Percentiles rank a stretch among this genome's conserved stretches.
Evolutionary conservation across 1,284 basidiomycete genomes (phyloP).

Genomic region (Porodaedalea pini): DNA sequence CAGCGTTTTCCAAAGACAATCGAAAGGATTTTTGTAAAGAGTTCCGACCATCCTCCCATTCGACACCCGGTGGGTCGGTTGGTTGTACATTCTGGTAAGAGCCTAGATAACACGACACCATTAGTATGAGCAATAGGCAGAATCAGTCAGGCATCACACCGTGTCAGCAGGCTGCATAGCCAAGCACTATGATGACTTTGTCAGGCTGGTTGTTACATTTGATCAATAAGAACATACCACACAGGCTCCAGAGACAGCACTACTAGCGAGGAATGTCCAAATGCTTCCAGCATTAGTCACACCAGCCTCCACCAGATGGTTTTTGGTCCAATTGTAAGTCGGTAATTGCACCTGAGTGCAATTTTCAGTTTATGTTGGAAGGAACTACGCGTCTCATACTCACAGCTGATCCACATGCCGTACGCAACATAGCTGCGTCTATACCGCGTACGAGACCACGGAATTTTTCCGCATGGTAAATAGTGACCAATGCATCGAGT

Average conservation of each 20-base stretch:
- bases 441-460: conserved; percentile 86
- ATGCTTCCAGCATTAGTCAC: conserved; percentile 71
- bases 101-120: conserved; percentile 45
- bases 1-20: conserved; percentile 95
- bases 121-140: conserved; percentile 23
- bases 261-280: conserved; percentile 86
- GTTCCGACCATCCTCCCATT: conserved; percentile 74
- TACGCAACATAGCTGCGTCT: conserved; percentile 90
- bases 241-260: conserved; percentile 85
- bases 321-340: conserved; percentile 92
- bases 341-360: conserved; percentile 80
- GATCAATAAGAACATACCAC: conserved; percentile 57
- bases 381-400: conserved; percentile 22
- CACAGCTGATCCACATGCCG: conserved; percentile 90
- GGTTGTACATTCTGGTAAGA: conserved; percentile 95
- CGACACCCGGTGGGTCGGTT: conserved; percentile 72
- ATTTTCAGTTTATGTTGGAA: background rate
- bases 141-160: conserved; percentile 39
- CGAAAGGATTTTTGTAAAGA: conserved; percentile 88
- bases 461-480: conserved; percentile 74
- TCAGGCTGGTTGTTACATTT: conserved; percentile 16
- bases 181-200: conserved; percentile 50
- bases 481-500: conserved; percentile 76
- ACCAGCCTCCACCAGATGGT: conserved; percentile 61
- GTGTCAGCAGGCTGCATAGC: conserved; percentile 90